Percentiles rank a stretch among this genome's conserved stretches.
Conservation (phyloP, 2,329 filamentous ascomycete genomes). For the Truncatella angustata region DNA sequence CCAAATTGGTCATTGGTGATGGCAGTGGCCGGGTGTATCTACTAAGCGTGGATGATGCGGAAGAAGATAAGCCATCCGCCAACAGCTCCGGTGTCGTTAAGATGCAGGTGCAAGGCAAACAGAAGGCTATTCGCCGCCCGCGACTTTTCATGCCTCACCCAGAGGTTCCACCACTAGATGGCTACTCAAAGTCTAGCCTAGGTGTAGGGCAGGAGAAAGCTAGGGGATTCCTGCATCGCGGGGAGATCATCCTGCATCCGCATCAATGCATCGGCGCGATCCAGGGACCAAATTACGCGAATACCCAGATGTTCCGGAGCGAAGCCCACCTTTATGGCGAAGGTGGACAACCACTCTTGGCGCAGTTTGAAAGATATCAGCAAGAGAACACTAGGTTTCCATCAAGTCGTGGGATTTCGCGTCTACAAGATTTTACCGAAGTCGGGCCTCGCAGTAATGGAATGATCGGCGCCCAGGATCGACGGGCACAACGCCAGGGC, state of each 20-base stretch:
- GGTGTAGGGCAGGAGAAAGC: slow-evolving; percentile 26
- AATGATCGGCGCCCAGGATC: not conserved
- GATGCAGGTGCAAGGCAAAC: slow-evolving; percentile 30
- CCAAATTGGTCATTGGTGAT: slow-evolving; percentile 58
- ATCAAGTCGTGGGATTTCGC: not conserved
- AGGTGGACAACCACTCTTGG: slow-evolving; percentile 41
- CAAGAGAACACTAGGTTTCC: slow-evolving; percentile 32
- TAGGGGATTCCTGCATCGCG: slow-evolving; percentile 33
- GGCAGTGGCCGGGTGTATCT: slow-evolving; percentile 60
- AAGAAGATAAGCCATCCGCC: slow-evolving; percentile 18
- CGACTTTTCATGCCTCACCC: slow-evolving; percentile 48
- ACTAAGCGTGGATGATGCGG: slow-evolving; percentile 44
- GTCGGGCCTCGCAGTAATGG: not conserved
- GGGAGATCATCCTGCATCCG: slow-evolving; percentile 39
- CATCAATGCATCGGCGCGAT: slow-evolving; percentile 53
- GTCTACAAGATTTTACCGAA: not conserved
- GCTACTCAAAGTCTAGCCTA: slow-evolving; percentile 14
- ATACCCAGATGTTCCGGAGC: slow-evolving; percentile 42
- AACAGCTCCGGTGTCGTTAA: slow-evolving; percentile 28
- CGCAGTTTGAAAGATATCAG: slow-evolving; percentile 42
- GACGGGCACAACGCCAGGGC: slow-evolving; percentile 1
- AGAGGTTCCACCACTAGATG: slow-evolving; percentile 42
- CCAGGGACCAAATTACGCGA: slow-evolving; percentile 52
- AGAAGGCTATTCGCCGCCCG: slow-evolving; percentile 40
- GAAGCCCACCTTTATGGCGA: slow-evolving; percentile 49